These are phyloP conservation scores for Russula foetens DNA, from an alignment of 768 basidiomycete species.

Conservation along the genomic window DNA sequence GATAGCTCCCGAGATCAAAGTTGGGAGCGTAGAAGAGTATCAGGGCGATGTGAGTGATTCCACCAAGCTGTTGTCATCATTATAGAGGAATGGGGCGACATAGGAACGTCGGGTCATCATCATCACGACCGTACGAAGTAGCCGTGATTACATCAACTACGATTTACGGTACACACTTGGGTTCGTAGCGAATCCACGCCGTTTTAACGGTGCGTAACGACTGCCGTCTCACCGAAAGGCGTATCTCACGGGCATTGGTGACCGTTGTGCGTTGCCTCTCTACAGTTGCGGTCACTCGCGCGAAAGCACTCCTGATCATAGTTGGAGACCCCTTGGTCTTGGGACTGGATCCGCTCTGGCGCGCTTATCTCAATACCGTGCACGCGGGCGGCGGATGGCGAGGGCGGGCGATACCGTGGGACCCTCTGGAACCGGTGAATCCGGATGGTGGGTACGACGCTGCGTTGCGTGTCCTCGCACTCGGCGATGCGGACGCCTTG, in stretches of 20 bases:
- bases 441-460: conserved; percentile 3
- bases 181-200: conserved; percentile 26
- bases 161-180: conserved; percentile 24
- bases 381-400: conserved; percentile 45
- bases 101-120: conserved; percentile 36
- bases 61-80: conserved; percentile 23
- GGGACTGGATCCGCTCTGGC: conserved; percentile 56
- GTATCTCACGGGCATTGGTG: not conserved
- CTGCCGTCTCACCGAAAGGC: not conserved
- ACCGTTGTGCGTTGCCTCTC: not conserved
- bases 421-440: conserved; percentile 25
- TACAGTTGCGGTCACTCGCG: conserved; percentile 53
- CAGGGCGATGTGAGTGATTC: conserved; percentile 39
- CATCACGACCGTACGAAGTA: conserved; percentile 35
- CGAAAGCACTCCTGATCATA: conserved; percentile 50
- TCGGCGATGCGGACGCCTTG: not conserved
- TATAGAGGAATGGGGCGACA: not conserved
- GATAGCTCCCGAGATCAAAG: conserved; percentile 35
- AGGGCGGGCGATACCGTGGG: conserved; percentile 44
- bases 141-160: conserved; percentile 18
- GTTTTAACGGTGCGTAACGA: conserved; percentile 24
- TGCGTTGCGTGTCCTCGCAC: not conserved
- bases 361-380: conserved; percentile 52
- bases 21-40: conserved; percentile 61
- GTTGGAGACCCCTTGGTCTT: conserved; percentile 53